phyloP scores from a whole-genome alignment of 345 rosid genomes.

The Erodium maritimum region DNA sequence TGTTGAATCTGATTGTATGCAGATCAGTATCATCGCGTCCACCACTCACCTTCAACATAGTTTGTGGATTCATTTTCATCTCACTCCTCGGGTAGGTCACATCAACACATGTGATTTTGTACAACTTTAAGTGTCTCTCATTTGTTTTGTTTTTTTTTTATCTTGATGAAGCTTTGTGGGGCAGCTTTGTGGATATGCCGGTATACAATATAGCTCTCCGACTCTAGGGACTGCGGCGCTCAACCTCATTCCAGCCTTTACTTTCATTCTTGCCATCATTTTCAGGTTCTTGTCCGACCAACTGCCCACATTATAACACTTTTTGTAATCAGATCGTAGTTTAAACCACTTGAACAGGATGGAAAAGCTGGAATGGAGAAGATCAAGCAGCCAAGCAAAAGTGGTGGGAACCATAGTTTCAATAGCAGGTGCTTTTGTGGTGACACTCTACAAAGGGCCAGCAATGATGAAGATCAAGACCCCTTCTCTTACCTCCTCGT shows the following conservation, averaged over 20 bases:
- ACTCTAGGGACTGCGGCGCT: constrained; percentile 34
- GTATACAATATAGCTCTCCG: constrained; percentile 30
- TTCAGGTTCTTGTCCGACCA: constrained; percentile 21
- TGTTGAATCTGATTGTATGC: constrained; percentile 1
- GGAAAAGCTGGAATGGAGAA: constrained; percentile 45
- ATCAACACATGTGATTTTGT: neutral
- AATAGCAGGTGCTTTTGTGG: constrained; percentile 47
- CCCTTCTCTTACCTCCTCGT: constrained; percentile 5
- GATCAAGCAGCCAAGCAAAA: constrained; percentile 42
- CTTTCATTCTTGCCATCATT: constrained; percentile 31
- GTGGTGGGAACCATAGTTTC: constrained; percentile 42
- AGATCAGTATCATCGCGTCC: constrained; percentile 14
- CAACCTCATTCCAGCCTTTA: constrained; percentile 39
- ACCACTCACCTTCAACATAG: constrained; percentile 10
- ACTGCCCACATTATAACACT: too few relatives aligned
- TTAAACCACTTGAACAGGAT: constrained; percentile 24
- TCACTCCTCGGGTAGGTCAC: constrained; percentile 12
- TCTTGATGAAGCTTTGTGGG: constrained; percentile 16
- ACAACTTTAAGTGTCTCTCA: neutral
- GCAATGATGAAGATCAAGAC: constrained; percentile 10
- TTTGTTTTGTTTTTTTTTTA: neutral
- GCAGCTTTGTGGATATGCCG: constrained; percentile 24
- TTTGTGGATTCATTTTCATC: constrained; percentile 19
- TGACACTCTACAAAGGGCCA: constrained; percentile 53
- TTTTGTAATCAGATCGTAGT: too few relatives aligned